Base-by-base conservation (phyloP, 1,284 basidiomycete species). In the Mycena citricolor region DNA sequence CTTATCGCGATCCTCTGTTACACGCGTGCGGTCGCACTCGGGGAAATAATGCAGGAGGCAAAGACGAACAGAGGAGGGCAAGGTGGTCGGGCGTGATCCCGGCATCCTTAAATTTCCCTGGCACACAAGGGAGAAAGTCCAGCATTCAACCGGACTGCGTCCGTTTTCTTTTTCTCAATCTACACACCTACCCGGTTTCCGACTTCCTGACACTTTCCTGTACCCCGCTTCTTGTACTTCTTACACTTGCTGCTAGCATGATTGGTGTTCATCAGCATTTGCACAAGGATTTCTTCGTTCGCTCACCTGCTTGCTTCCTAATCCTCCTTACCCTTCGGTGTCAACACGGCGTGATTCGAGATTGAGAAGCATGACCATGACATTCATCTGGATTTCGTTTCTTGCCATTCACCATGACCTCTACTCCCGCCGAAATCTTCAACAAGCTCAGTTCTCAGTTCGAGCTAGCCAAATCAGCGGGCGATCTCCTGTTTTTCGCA, bases 401-500 rank as follows among this genome's bases (percentile, higher is more conserved):
- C n/a, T n/a, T 20, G 19, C 19, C 14, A 17, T 31, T 49, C 34
- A 44, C 37, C 50, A 68, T 66, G 69, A n/a, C n/a, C n/a, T n/a
- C n/a, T n/a, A 39, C 62, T 20, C 63, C 70, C 31, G 57, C 63
- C 24, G 75, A 86, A 44, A 76, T 92, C 54, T 70, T 94, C 45
- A 60, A 71, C 2, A 70, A 69, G 29, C 56, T 94, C 11, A 74
- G 81, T 2, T 65, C 67, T 12, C 69, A 70, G 45, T 91, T 85
- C 57, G 73, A 79, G 19, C 67, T 66, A 25, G 90, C 86, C 10
- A 67, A 70, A 22, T 66, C 72, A n/a, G 74, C 79, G 13, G 84
- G 85, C 2, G 85, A 90, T 60, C 66, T 90, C 22, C 67, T 86
- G 30, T 87, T 87, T 70, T 94, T 86, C 59, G 80, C 83, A 16